Percentiles rank a stretch among this genome's conserved stretches.
Evolutionary conservation across 2,329 filamentous ascomycete genomes (phyloP).

Genomic region (Monosporascus sp.): DNA sequence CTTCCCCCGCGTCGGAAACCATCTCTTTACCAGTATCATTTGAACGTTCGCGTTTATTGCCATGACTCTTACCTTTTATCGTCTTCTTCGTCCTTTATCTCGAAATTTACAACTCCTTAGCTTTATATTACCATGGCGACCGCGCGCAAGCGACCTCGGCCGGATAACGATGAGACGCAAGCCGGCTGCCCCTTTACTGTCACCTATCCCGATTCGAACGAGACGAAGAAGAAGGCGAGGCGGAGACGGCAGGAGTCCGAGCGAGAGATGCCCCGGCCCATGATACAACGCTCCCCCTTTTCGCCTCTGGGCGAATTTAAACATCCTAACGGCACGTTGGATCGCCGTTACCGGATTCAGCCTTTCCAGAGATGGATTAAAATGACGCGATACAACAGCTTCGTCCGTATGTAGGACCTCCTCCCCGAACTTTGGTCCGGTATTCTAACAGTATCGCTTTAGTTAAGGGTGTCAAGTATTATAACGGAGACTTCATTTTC

Average conservation of each 20-base stretch:
- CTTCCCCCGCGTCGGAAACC: neutral
- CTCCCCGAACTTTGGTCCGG: neutral
- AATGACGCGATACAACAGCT: constrained; percentile 58
- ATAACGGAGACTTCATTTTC: constrained; percentile 53
- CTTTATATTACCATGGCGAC: constrained; percentile 28
- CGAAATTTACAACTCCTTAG: neutral
- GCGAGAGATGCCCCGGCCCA: too few species aligned
- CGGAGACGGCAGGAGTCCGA: constrained; percentile 38
- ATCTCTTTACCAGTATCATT: neutral
- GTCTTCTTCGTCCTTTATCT: neutral
- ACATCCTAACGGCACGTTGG: constrained; percentile 45
- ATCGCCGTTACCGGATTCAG: constrained; percentile 48
- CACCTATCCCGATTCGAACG: constrained; percentile 39
- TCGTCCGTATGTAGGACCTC: constrained; percentile 45
- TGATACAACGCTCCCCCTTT: constrained; percentile 50
- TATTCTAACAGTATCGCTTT: constrained; percentile 7
- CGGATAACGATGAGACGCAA: constrained; percentile 41
- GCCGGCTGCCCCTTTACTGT: constrained; percentile 53
- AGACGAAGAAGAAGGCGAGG: constrained; percentile 44
- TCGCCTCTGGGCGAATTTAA: constrained; percentile 50
- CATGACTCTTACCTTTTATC: neutral
- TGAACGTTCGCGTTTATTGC: too few species aligned
- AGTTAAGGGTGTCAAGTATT: constrained; percentile 56
- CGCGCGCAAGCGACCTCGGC: constrained; percentile 47
- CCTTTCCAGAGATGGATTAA: constrained; percentile 49